Base-by-base conservation (phyloP, 768 basidiomycete genomes). In the Rhizopogon sp. region DNA sequence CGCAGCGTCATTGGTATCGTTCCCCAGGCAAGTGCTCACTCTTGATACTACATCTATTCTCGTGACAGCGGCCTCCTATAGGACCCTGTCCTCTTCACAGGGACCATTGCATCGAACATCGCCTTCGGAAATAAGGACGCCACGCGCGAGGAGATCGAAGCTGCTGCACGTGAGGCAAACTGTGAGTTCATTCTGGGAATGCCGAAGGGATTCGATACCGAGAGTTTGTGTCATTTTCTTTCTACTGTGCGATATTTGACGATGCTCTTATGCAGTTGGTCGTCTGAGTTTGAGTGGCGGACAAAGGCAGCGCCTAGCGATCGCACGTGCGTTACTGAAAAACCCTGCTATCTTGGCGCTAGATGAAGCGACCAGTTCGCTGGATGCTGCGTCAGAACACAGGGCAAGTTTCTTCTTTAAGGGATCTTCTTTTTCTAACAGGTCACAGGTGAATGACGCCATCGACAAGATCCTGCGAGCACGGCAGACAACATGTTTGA, bases 161-260 rank as follows among this genome's bases (percentile, higher is more conserved):
- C 84, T 29, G 95, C 93, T 0, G 95, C 94, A 0, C 78, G 88
- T 17, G 82, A 91, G 56, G 96, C 96, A 2, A 97, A 98, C 61
- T 98, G 95, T 70, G 93, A 96, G 63, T 98, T 96, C 65, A 85
- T 98, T 6, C 92, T 93, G 88, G 87, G 89, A 14, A 84, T 98
- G 78, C 94, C 95, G 9, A 78, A 93, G 55, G 93, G 94, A 0
- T 96, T 96, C 62, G 95, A 97, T 61, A 98, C 96, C 0, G 79
- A 85, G 62, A 94, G 93, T 94, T 59, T 62, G 90, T 66, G 2
- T 10, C 7, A 56, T 54, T 46, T 40, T 16, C 40, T 29, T 42
- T 25, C 13, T 47, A 29, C 47, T 29, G n/a, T 20, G 33, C 29
- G 14, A 44, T 28, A 57, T 22, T 47, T 42, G 55, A 88, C 84